These are phyloP conservation scores for Pichia eremophila DNA, from an alignment of 805 yeast species.

Conservation along the genomic window DNA sequence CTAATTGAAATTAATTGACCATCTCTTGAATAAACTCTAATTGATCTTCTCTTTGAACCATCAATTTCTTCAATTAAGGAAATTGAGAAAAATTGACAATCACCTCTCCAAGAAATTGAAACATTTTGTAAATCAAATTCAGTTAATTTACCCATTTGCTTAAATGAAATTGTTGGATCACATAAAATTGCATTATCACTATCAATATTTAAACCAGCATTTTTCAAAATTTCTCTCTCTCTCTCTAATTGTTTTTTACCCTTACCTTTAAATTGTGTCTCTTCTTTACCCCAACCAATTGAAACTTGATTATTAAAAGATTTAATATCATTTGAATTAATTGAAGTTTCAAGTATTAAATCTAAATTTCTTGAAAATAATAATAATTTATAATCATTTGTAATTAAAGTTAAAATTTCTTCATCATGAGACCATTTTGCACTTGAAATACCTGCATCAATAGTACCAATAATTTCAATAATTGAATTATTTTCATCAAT, in stretches of 20 bases:
- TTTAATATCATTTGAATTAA: slow-evolving; percentile 53
- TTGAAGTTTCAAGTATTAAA: slow-evolving; percentile 56
- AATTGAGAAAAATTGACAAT: slow-evolving; percentile 73
- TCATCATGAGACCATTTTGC: slow-evolving; percentile 91
- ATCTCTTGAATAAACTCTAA: slow-evolving; percentile 74
- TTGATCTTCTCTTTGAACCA: slow-evolving; percentile 50
- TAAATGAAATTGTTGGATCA: slow-evolving; percentile 81
- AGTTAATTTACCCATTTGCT: slow-evolving; percentile 60
- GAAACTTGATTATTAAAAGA: slow-evolving; percentile 63
- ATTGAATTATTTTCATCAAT: slow-evolving; percentile 40
- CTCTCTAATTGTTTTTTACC: slow-evolving; percentile 80
- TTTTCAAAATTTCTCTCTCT: slow-evolving; percentile 43
- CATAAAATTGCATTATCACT: slow-evolving; percentile 44
- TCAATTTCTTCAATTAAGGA: slow-evolving; percentile 44
- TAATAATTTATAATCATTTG: slow-evolving; percentile 50
- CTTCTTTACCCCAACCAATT: slow-evolving; percentile 98
- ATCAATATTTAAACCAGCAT: slow-evolving; percentile 61
- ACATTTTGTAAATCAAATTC: slow-evolving; percentile 40
- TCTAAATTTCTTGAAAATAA: slow-evolving; percentile 72
- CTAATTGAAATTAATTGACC: slow-evolving; percentile 75
- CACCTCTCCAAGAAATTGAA: slow-evolving; percentile 88
- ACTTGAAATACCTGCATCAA: slow-evolving; percentile 64
- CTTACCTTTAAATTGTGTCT: slow-evolving; percentile 91
- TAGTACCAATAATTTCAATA: slow-evolving; percentile 71
- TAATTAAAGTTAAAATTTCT: slow-evolving; percentile 66